These are phyloP conservation scores for Neurospora sp. DNA, from an alignment of 2,329 filamentous ascomycete genomes.

Conservation along the genomic window DNA sequence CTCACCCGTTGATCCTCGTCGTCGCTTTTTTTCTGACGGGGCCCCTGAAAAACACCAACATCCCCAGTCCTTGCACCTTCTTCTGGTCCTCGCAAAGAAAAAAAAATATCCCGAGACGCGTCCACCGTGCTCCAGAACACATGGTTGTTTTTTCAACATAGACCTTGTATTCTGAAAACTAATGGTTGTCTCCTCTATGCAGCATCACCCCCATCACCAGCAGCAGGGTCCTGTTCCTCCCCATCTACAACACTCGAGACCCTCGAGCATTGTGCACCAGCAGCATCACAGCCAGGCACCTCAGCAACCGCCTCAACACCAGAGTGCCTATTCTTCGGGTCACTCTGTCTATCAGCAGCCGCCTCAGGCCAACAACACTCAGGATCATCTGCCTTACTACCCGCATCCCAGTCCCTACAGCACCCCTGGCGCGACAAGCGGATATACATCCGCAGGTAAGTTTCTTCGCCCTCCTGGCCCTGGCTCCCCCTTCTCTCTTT, in stretches of 20 bases:
- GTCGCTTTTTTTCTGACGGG: slow-evolving; percentile 19
- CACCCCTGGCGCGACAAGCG: slow-evolving; percentile 68
- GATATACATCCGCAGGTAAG: slow-evolving; percentile 82
- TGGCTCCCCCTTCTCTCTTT: not conserved
- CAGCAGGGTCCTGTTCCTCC: slow-evolving; percentile 62
- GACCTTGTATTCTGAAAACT: slow-evolving; percentile 29
- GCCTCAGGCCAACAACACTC: slow-evolving; percentile 49
- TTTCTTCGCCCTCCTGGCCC: slow-evolving; percentile 15
- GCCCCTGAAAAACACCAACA: slow-evolving; percentile 17
- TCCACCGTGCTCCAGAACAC: slow-evolving; percentile 13
- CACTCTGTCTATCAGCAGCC: slow-evolving; percentile 63
- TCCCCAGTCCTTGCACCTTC: slow-evolving; percentile 24
- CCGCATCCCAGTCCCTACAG: slow-evolving; percentile 76
- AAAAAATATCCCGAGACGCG: slow-evolving; percentile 20
- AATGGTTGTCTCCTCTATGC: slow-evolving; percentile 53
- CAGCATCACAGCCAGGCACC: slow-evolving; percentile 61
- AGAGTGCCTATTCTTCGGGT: slow-evolving; percentile 57
- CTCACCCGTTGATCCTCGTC: slow-evolving; percentile 42
- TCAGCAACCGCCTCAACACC: slow-evolving; percentile 49
- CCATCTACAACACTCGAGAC: slow-evolving; percentile 60
- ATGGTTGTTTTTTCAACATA: slow-evolving; percentile 13
- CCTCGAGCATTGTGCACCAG: slow-evolving; percentile 64
- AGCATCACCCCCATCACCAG: slow-evolving; percentile 68
- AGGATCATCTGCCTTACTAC: slow-evolving; percentile 59
- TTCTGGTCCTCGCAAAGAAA: slow-evolving; percentile 5